Conservation (phyloP, 2,329 filamentous ascomycete genomes). For the Didymella pinodella region DNA sequence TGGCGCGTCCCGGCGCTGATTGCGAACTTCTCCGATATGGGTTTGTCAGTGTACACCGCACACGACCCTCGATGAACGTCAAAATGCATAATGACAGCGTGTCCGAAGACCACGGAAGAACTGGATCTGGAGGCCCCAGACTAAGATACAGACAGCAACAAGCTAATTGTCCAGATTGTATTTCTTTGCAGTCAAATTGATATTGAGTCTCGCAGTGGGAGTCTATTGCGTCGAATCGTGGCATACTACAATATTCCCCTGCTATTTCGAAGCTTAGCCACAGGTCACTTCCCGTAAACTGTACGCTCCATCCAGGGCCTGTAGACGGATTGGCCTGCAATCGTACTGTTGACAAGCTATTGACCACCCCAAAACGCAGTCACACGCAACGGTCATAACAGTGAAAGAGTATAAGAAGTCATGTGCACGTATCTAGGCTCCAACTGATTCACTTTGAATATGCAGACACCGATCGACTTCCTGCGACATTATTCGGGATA, state of each 20-base stretch:
- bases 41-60: not conserved
- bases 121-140: not conserved
- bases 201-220: too few relatives aligned
- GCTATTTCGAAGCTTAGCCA: not conserved
- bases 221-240: too few relatives aligned
- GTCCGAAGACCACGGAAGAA: not conserved
- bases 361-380: not conserved
- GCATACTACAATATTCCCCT: too few relatives aligned
- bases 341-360: not conserved
- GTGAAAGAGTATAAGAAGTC: not conserved
- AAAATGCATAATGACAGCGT: not conserved
- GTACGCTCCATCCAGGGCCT: not conserved
- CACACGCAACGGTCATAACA: not conserved
- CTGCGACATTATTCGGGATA: not conserved
- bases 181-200: not conserved
- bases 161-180: not conserved
- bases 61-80: not conserved
- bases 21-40: not conserved
- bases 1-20: not conserved
- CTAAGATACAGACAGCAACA: not conserved
- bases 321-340: not conserved
- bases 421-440: not conserved
- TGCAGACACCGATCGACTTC: not conserved
- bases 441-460: not conserved
- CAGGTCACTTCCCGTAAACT: not conserved